Evolutionary conservation across 768 basidiomycete genomes (phyloP), one percentile per base, ranked within the genome.

Genomic region (Fistulinella prunicolor): DNA sequence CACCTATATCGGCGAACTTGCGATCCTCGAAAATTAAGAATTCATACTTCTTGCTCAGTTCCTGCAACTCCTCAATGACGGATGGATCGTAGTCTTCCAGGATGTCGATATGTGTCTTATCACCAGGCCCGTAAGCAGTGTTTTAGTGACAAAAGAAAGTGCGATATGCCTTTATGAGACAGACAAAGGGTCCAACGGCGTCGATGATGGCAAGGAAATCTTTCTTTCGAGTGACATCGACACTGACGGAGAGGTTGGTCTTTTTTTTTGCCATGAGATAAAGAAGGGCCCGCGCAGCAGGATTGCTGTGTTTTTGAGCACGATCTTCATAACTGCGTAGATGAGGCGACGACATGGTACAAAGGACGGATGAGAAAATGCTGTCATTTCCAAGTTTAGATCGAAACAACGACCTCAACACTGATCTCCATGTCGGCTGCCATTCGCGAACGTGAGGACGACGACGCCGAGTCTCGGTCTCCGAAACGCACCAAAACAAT

Each of bases 1-100:
- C 53, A 94, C 95, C 95, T 44, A 99, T 98, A 68, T 99, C 96
- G 4, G 96, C 95, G 60, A 99, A 99, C 69, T 99, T 99, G 55
- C 96, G 78, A 73, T 99, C 96, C 72, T 98, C 96, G 58, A 98
- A 99, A 58, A 97, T 94, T 44, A 95, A 67, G 71, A 98, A 99
- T 61, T 96, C 91, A 54, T 96, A 83, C 64, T 88, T 85, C 38
- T 69, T 61, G 61, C 86, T 84, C 7, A 98, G 80, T 29, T 75
- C 73, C 50, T 82, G 77, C 35, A 99, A 75, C 37, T 77, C 74
- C 35, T 81, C 73, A 47, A 94, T 80, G 38, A 97, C 69, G 7
- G 76, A 77, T 9, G 72, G 67, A 38, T 93, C 82, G 66, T 93
- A 98, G 70, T 98, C 94, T 57, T 93, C 86, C 47, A 99, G 76